phyloP scores from a whole-genome alignment of 495 filamentous ascomycete genomes.

The Xylaria grammica region DNA sequence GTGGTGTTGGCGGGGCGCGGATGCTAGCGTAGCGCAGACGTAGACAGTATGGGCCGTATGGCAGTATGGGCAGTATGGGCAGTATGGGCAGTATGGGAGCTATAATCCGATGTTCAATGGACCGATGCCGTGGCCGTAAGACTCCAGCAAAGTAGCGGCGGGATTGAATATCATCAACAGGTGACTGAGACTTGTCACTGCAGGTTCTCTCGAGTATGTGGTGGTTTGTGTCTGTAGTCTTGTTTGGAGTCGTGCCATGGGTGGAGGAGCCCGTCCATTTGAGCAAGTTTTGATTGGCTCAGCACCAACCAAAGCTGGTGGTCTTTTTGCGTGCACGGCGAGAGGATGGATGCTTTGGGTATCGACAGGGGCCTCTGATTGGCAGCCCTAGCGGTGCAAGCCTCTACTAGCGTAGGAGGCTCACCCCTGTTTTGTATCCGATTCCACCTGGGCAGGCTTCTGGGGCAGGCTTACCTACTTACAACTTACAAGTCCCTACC shows the following conservation, averaged over 20 bases:
- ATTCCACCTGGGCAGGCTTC: neutral
- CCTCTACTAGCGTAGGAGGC: conserved; percentile 3
- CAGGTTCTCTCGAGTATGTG: conserved; percentile 16
- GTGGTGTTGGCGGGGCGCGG: conserved; percentile 12
- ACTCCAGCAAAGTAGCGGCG: no score
- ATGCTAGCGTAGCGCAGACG: no score
- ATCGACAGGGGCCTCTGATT: conserved; percentile 21
- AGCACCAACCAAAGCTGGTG: conserved; percentile 26
- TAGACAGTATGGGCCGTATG: no score
- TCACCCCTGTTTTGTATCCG: neutral
- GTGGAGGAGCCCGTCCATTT: conserved; percentile 41
- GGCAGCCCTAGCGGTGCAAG: conserved; percentile 26
- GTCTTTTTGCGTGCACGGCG: conserved; percentile 29
- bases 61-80: no score
- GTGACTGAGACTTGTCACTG: conserved; percentile 13
- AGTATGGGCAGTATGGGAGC: no score
- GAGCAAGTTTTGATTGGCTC: conserved; percentile 62
- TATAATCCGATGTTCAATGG: neutral
- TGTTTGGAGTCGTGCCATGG: conserved; percentile 45
- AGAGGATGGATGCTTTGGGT: conserved; percentile 20
- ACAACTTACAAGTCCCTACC: conserved; percentile 1
- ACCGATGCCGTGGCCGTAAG: no score
- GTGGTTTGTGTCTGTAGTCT: conserved; percentile 30
- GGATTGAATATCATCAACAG: conserved; percentile 13
- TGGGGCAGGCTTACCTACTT: neutral